Base-by-base conservation (phyloP, 352 stramenopile species). In the Globisporangium nagaii region DNA sequence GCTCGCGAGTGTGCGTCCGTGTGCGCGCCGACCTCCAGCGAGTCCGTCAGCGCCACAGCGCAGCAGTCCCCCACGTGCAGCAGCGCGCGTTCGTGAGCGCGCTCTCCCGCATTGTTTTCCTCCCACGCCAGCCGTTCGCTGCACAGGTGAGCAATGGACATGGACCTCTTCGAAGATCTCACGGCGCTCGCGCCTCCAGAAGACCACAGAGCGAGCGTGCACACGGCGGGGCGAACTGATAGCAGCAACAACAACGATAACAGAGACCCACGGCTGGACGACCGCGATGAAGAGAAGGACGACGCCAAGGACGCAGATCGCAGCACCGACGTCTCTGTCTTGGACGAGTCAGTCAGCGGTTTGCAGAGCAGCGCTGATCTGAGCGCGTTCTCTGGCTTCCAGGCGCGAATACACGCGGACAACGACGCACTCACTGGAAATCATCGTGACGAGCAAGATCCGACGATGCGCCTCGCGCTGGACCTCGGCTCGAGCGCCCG, bases 301-400 rank as follows among this genome's bases (percentile, higher is more conserved):
- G 7, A 36, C 19, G 47, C 55, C 8, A 35, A 35, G 8, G 43
- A 47, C 13, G 39, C 22, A 20, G 48, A 55, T 25, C 20, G 24
- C 17, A 47, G 27, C 28, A 36, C 32, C 11, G 56, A 58, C 20
- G 13, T 22, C 25, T 40, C 37, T 41, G 27, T 19, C 1, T 12
- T 56, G 35, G 27, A 46, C 41, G 39, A 45, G 22, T 56, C 45
- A 3, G 36, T 30, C 20, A 61, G 37, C 45, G 55, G 30, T 19
- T 48, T 53, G 58, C 81, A 91, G 51, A 87, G 67, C 65, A 89
- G 81, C 43, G 76, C 81, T 6, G 76, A 88, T 55, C 65, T 69
- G 35, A 76, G 42, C 48, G 72, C 78, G 25, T 88, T 91, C 55
- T n/a, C 60, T 20, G 66, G 67, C 6, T 69, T 82, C 40, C 62